A percentile compares a stretch with the other conserved stretches of the same genome.
These are phyloP conservation scores for Wickerhamiella siamensis DNA, from an alignment of 805 yeast genomes.

Conservation along the genomic window DNA sequence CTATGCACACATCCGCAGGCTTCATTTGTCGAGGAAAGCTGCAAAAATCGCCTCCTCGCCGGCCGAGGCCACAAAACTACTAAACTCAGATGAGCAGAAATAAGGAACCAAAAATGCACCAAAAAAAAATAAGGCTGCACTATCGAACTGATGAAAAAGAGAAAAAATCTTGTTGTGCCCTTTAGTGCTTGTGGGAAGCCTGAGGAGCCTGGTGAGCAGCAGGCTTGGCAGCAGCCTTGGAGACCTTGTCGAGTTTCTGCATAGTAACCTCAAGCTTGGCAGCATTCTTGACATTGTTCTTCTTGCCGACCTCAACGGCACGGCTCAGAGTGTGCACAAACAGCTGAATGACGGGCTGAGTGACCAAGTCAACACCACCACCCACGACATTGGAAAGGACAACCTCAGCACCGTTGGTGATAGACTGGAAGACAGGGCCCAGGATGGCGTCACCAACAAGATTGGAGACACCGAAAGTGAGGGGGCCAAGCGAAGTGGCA, in stretches of 20 bases:
- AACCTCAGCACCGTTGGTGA: constrained; percentile 19
- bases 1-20: too few relatives aligned
- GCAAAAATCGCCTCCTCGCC: too few relatives aligned
- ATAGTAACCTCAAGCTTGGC: too few relatives aligned
- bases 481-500: background rate
- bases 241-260: constrained; percentile 6
- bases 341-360: constrained; percentile 12
- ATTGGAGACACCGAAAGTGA: constrained; percentile 3
- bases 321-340: constrained; percentile 15
- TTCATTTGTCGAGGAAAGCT: too few relatives aligned
- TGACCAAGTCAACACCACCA: constrained; percentile 12
- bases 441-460: constrained; percentile 2
- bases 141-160: constrained; percentile 73
- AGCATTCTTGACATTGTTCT: constrained; percentile 2
- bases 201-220: too few relatives aligned
- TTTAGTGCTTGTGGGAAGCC: constrained; percentile 51
- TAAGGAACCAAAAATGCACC: too few relatives aligned
- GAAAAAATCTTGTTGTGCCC: constrained; percentile 72
- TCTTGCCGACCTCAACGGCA: constrained; percentile 14
- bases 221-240: too few relatives aligned
- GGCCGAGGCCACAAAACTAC: too few relatives aligned
- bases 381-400: constrained; percentile 10
- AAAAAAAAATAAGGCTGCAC: too few relatives aligned
- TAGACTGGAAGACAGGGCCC: constrained; percentile 19
- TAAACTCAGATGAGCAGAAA: too few relatives aligned